Percentiles rank a stretch among this genome's conserved stretches.
These are phyloP conservation scores for Knoxdaviesia proteae DNA, from an alignment of 2,329 filamentous ascomycete genomes.

Conservation along the genomic window DNA sequence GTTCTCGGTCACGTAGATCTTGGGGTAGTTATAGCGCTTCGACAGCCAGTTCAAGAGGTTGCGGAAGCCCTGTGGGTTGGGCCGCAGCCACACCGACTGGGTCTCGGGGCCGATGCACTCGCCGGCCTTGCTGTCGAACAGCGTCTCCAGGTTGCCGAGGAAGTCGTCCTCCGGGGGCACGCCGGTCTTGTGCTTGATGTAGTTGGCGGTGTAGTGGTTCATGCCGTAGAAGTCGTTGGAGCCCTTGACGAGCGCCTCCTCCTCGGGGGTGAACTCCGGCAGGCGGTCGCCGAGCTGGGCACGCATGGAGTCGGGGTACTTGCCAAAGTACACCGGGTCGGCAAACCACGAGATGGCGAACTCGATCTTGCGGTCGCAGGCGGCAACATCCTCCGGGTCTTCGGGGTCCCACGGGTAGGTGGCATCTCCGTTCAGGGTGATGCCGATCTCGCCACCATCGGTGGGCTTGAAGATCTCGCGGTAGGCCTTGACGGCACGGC, in stretches of 20 bases:
- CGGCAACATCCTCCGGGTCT: slow-evolving; percentile 55
- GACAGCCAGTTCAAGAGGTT: slow-evolving; percentile 59
- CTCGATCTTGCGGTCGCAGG: slow-evolving; percentile 62
- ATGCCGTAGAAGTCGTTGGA: slow-evolving; percentile 88
- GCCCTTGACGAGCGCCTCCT: slow-evolving; percentile 54
- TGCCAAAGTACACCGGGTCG: slow-evolving; percentile 68
- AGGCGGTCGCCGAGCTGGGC: slow-evolving; percentile 61
- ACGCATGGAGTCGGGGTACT: slow-evolving; percentile 68
- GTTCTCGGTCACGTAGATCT: slow-evolving; percentile 78
- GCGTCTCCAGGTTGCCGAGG: slow-evolving; percentile 53
- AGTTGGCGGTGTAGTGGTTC: slow-evolving; percentile 87
- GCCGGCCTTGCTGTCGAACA: slow-evolving; percentile 50
- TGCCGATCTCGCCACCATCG: slow-evolving; percentile 60
- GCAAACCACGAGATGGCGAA: slow-evolving; percentile 79
- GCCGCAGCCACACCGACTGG: slow-evolving; percentile 62
- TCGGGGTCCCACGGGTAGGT: slow-evolving; percentile 65
- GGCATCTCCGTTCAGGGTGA: slow-evolving; percentile 73
- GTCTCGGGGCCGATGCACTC: slow-evolving; percentile 64
- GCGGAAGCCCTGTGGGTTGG: slow-evolving; percentile 55
- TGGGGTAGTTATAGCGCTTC: slow-evolving; percentile 53
- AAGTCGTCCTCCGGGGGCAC: slow-evolving; percentile 44
- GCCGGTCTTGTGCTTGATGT: slow-evolving; percentile 51
- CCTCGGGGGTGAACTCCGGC: slow-evolving; percentile 52
- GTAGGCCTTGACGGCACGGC: slow-evolving; percentile 60
- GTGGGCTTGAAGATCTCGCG: slow-evolving; percentile 60